Base-by-base conservation (phyloP, 306 rosid genomes). In the Vigna unguiculata region DNA sequence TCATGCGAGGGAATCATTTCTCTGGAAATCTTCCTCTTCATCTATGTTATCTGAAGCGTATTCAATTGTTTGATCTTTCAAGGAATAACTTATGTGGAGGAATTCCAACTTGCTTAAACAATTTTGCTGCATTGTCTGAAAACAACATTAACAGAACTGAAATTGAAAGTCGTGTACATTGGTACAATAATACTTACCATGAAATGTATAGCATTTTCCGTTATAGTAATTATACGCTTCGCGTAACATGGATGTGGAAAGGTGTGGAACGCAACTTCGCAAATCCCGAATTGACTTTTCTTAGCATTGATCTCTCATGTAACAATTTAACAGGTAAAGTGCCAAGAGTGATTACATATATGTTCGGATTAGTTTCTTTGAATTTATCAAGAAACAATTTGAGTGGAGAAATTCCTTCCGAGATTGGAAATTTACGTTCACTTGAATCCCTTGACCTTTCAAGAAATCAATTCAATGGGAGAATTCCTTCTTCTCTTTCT, bases 241-340 rank as follows among this genome's bases (percentile, higher is more conserved):
- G 7, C 0, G 7, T 60, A 30, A 30, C 45, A 49, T 51, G 40
- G 12, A 54, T 54, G 40, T 71, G 65, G 65, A 71, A 53, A 38
- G 65, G 83, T 9, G 78, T 2, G 21, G 45, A 79, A 16, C 58
- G 41, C 24, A 6, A 75, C 58, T 71, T 80, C 32, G 71, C 5
- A 64, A 51, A 45, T 68, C 92, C 91, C 14, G 89, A 72, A 14
- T 22, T 40, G 1, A 6, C 1, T 4, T 10, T 41, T 1, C 9
- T 3, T 9, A 38, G 40, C 25, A 21, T 72, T 9, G 77, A 72
- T 57, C 68, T 72, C 28, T 40, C 78, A 2, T 20, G 28, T 9
- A 57, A 72, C 1, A 0, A 57, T 40, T 25, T 58, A 43, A 15
- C n/a, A 0, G 67, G 77, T 20, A 15, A 38, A 72, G 55, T 72